Base-by-base conservation (phyloP, 2,329 filamentous ascomycete species). In the Parasarocladium wereldwijsianum region DNA sequence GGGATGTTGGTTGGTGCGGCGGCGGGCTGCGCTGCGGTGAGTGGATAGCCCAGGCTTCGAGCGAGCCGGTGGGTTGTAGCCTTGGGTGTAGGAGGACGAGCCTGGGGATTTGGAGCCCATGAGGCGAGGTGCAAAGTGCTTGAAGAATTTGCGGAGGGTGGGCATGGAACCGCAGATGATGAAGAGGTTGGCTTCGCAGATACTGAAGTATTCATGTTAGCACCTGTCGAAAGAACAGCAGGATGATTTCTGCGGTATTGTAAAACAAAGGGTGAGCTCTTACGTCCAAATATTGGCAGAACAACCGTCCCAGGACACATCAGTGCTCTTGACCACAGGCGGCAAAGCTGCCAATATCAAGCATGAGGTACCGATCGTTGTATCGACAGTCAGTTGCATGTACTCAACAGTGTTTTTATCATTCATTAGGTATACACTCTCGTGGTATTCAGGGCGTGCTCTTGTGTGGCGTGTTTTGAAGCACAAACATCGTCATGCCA, bases 151-250 rank as follows among this genome's bases (percentile, higher is more conserved):
- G 16, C 51, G 47, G 1, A 59, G 36, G 1, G 55, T 57, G 0
- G 55, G 52, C 19, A 58, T 45, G 14, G 52, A 52, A 13, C 51
- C 53, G 38, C 54, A 59, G 9, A 56, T 51, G 17, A 59, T 45
- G 29, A 58, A 47, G 1, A 59, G 43, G 22, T 60, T 59, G 1
- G 45, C 40, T 34, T 60, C 55, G 20, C 58, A 51, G 39, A 14
- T n/a, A 12, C 20, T 24, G 9, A 9, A 19, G 21, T 2, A 20
- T 3, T 8, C 8, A 15, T 6, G 12, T 13, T 13, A 22, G 16
- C 27, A 18, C 5, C 9, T 21, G n/a, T n/a, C n/a, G n/a, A n/a
- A n/a, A n/a, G n/a, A n/a, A n/a, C n/a, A n/a, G n/a, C n/a, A n/a
- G n/a, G n/a, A n/a, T n/a, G n/a, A 3, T 17, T 6, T 2, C 12